Conservation (phyloP, 2,329 filamentous ascomycete genomes). For the Pseudopyrenochaeta lycopersici region DNA sequence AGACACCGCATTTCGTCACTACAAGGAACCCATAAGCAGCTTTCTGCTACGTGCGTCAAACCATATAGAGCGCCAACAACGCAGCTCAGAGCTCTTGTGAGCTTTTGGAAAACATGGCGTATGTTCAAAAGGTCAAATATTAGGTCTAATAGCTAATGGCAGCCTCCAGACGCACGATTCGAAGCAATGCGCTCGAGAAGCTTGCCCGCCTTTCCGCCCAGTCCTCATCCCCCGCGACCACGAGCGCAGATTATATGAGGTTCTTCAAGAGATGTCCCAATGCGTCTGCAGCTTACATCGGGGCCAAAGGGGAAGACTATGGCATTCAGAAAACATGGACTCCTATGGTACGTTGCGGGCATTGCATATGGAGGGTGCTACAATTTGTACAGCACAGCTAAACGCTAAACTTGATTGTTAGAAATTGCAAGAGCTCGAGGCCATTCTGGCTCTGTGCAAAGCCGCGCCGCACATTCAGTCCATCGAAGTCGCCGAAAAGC, state of each 20-base stretch:
- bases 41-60: conserved; percentile 6
- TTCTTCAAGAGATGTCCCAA: conserved; percentile 53
- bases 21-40: neutral
- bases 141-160: neutral
- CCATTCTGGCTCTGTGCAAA: conserved; percentile 89
- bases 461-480: conserved; percentile 80
- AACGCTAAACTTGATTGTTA: conserved; percentile 51
- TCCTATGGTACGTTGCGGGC: conserved; percentile 46
- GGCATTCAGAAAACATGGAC: conserved; percentile 30
- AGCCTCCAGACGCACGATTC: conserved; percentile 44
- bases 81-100: neutral
- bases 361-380: neutral
- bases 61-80: neutral
- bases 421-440: conserved; percentile 90
- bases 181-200: conserved; percentile 60
- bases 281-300: conserved; percentile 21
- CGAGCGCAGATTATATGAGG: conserved; percentile 50
- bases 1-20: conserved; percentile 22
- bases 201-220: conserved; percentile 59
- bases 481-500: conserved; percentile 75
- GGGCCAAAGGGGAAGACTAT: conserved; percentile 7
- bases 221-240: conserved; percentile 31
- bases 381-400: neutral
- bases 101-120: conserved; percentile 11
- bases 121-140: neutral